phyloP scores from a whole-genome alignment of 805 yeast genomes.

The Ogataea methylovora region DNA sequence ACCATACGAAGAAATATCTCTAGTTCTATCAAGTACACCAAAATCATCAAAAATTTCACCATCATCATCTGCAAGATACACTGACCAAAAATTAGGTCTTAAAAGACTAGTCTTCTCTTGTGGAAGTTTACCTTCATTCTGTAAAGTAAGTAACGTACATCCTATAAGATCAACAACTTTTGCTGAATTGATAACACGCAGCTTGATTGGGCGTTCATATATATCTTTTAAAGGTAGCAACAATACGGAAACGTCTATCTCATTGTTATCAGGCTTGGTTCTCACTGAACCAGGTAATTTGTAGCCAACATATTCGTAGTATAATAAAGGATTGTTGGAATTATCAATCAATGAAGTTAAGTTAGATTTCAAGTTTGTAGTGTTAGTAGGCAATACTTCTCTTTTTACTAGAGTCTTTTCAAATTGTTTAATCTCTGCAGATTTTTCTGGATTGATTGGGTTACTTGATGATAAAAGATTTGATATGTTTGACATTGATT shows the following conservation, averaged over 20 bases:
- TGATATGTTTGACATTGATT: constrained; percentile 4
- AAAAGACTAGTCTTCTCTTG: constrained; percentile 9
- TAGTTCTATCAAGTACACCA: constrained; percentile 72
- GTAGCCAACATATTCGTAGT: constrained; percentile 20
- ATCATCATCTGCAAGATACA: constrained; percentile 86
- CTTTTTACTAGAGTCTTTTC: constrained; percentile 1
- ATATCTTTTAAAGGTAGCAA: constrained; percentile 11
- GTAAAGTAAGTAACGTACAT: constrained; percentile 31
- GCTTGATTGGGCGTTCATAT: constrained; percentile 6
- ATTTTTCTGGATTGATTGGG: background rate
- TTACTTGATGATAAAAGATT: background rate
- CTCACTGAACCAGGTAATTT: no score
- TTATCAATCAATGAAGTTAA: constrained; percentile 38
- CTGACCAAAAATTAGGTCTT: constrained; percentile 66
- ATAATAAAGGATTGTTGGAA: constrained; percentile 36
- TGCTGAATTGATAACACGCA: constrained; percentile 27
- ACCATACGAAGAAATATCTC: constrained; percentile 63
- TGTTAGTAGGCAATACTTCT: background rate
- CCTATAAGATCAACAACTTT: constrained; percentile 52
- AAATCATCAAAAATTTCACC: constrained; percentile 90
- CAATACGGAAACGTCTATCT: constrained; percentile 7
- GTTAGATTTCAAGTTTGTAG: constrained; percentile 19
- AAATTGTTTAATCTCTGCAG: background rate
- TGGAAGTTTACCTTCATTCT: constrained; percentile 7
- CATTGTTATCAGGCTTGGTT: background rate